These are phyloP conservation scores for Isatis tinctoria DNA, from an alignment of 345 rosid species.

Conservation along the genomic window DNA sequence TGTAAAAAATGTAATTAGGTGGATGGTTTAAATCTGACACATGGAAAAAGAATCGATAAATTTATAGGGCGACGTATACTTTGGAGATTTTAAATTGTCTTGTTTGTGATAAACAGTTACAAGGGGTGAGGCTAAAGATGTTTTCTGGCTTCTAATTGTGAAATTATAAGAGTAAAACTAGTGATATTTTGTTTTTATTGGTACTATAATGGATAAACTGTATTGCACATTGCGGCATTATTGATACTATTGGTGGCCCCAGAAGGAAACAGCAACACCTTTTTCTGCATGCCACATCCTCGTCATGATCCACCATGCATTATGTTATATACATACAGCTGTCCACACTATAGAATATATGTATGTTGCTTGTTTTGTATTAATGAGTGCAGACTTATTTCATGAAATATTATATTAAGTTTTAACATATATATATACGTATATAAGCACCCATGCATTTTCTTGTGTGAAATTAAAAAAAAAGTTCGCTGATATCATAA, in stretches of 20 bases:
- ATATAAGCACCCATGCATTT: no score
- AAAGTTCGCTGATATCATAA: neutral
- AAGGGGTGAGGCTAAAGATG: neutral
- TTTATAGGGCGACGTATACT: neutral
- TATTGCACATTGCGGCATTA: constrained; percentile 19
- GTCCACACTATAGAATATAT: constrained; percentile 23
- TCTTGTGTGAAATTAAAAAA: neutral
- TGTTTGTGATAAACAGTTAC: neutral
- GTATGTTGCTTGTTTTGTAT: constrained; percentile 17
- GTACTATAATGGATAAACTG: neutral
- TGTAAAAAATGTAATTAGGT: neutral
- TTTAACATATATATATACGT: neutral
- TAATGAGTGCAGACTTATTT: neutral
- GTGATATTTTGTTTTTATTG: neutral
- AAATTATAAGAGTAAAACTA: neutral
- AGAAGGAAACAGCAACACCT: constrained; percentile 2
- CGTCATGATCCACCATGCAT: constrained; percentile 27
- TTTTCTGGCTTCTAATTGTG: neutral
- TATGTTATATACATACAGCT: constrained; percentile 27
- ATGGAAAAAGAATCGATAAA: neutral
- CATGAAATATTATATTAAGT: neutral
- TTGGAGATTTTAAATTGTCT: neutral
- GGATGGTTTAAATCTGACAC: neutral
- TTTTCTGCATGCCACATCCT: constrained; percentile 30
- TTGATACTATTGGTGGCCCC: constrained; percentile 26